Evolutionary conservation across 768 basidiomycete species (phyloP).

Genomic region (Flagelloscypha sp.): DNA sequence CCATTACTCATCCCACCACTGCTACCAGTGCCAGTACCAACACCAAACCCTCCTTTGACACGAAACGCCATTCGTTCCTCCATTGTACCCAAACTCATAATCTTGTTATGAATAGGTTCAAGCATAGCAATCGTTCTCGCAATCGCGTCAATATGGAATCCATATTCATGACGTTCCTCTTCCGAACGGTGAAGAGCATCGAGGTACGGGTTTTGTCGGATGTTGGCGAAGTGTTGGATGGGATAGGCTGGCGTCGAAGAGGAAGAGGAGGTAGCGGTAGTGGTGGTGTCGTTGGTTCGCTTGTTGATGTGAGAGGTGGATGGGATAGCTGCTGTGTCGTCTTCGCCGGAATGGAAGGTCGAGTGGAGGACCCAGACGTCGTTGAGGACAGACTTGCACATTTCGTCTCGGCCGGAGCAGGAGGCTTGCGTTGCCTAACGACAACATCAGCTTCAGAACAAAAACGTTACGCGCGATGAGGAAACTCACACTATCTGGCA

Average conservation of each 20-base stretch:
- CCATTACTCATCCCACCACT: too few relatives aligned
- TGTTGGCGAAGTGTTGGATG: slow-evolving; percentile 85
- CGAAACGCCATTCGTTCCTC: slow-evolving; percentile 81
- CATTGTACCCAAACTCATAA: slow-evolving; percentile 60
- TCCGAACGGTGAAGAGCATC: slow-evolving; percentile 94
- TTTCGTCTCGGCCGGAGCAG: slow-evolving; percentile 93
- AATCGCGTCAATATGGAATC: slow-evolving; percentile 96
- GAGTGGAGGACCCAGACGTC: slow-evolving; percentile 99
- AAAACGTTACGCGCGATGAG: too few relatives aligned
- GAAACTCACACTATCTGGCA: slow-evolving; percentile 66
- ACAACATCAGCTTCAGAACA: slow-evolving; percentile 3
- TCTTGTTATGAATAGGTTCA: slow-evolving; percentile 87
- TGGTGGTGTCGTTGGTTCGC: too few relatives aligned
- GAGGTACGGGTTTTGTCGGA: slow-evolving; percentile 94
- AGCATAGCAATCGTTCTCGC: slow-evolving; percentile 83
- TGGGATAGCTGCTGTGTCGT: too few relatives aligned
- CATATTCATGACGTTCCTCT: slow-evolving; percentile 98
- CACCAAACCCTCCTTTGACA: slow-evolving; percentile 81
- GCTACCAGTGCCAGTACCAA: too few relatives aligned
- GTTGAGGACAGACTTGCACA: slow-evolving; percentile 93
- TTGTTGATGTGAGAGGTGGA: too few relatives aligned
- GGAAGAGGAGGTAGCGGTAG: too few relatives aligned
- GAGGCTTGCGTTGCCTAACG: slow-evolving; percentile 74
- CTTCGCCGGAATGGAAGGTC: slow-evolving; percentile 94
- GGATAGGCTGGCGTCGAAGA: too few relatives aligned